These are phyloP conservation scores for Abrus pulchellus DNA, from an alignment of 306 rosid genomes.

Conservation along the genomic window DNA sequence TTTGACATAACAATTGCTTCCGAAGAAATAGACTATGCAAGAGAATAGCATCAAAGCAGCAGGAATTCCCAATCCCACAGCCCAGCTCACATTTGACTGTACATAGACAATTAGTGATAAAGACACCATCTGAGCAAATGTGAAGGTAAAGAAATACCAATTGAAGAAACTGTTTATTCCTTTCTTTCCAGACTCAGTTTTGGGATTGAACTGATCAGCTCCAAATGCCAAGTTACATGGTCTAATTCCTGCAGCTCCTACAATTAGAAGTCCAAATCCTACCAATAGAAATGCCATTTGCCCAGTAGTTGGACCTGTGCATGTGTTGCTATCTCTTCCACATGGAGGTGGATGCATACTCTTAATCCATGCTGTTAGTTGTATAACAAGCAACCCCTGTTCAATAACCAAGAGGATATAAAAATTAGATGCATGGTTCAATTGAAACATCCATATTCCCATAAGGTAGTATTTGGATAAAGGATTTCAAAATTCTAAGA, in stretches of 20 bases:
- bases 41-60: slow-evolving; percentile 78
- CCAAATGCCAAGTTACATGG: slow-evolving; percentile 97
- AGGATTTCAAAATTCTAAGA: too few relatives aligned
- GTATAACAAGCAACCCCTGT: slow-evolving; percentile 79
- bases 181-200: slow-evolving; percentile 77
- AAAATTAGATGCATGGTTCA: not conserved
- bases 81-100: slow-evolving; percentile 86
- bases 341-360: slow-evolving; percentile 79
- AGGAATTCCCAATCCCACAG: slow-evolving; percentile 81
- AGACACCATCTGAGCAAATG: slow-evolving; percentile 77
- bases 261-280: slow-evolving; percentile 65
- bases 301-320: slow-evolving; percentile 68
- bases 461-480: too few relatives aligned
- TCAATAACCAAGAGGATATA: slow-evolving; percentile 20
- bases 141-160: slow-evolving; percentile 86
- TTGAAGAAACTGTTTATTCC: slow-evolving; percentile 94
- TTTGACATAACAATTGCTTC: slow-evolving; percentile 73
- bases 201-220: slow-evolving; percentile 89
- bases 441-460: too few relatives aligned
- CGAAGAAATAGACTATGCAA: slow-evolving; percentile 64
- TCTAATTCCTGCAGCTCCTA: slow-evolving; percentile 87
- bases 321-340: slow-evolving; percentile 46
- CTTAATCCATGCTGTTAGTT: slow-evolving; percentile 79
- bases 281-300: slow-evolving; percentile 70
- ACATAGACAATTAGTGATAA: slow-evolving; percentile 75